Evolutionary conservation across 192 early-diverging fungal species (phyloP).

Genomic region (Geosiphon pyriformis): DNA sequence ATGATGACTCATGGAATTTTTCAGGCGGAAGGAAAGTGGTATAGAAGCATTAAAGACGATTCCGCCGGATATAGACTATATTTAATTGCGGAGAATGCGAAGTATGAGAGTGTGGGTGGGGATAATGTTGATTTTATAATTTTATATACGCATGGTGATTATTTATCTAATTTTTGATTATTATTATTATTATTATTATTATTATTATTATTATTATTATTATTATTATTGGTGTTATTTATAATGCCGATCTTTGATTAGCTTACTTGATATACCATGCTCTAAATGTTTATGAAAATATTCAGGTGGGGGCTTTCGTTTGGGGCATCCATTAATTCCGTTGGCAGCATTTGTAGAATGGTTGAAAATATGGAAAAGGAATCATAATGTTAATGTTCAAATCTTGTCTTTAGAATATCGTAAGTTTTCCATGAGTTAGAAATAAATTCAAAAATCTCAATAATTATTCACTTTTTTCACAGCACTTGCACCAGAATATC

Average conservation of each 20-base stretch:
- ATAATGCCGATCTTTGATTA: neutral
- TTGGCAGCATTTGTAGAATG: neutral
- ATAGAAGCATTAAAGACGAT: neutral
- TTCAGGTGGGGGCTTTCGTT: conserved; percentile 10
- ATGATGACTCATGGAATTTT: neutral
- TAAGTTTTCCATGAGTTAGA: neutral
- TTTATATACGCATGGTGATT: conserved; percentile 21
- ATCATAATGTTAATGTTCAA: conserved; percentile 9
- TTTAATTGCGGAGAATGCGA: conserved; percentile 7
- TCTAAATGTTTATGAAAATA: too few species aligned
- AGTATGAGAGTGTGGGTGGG: conserved; percentile 1
- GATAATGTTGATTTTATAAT: conserved; percentile 16
- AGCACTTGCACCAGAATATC: conserved; percentile 13
- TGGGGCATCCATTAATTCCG: neutral
- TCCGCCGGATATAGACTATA: neutral
- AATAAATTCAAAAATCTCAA: neutral
- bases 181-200: neutral
- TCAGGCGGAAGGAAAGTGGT: conserved; percentile 1
- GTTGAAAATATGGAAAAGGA: conserved; percentile 11
- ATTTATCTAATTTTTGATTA: neutral
- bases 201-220: neutral
- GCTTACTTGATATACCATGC: too few species aligned
- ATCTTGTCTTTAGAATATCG: conserved; percentile 17
- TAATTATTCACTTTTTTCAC: neutral
- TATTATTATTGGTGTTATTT: neutral